These are phyloP conservation scores for Nakaseomyces uthaithaninus DNA, from an alignment of 1,139 yeast genomes.

Conservation along the genomic window DNA sequence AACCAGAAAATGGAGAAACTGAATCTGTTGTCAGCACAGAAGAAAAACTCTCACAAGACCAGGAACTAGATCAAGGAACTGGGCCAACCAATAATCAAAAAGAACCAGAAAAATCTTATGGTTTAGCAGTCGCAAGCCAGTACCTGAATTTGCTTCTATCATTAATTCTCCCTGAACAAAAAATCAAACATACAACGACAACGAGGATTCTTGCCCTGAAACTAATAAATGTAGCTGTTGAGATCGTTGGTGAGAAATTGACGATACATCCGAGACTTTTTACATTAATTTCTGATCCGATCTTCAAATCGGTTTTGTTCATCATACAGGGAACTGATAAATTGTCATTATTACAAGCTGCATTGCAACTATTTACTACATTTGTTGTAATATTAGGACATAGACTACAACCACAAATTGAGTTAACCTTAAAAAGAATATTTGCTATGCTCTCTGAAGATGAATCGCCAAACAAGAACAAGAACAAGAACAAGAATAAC, in stretches of 20 bases:
- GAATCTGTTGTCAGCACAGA: too few relatives aligned
- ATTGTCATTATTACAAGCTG: conserved; percentile 60
- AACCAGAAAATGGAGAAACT: too few relatives aligned
- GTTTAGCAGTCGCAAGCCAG: conserved; percentile 35
- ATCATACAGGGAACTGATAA: conserved; percentile 63
- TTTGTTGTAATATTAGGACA: conserved; percentile 52
- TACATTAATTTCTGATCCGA: conserved; percentile 63
- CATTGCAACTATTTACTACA: conserved; percentile 69
- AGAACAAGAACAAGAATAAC: conserved; percentile 10
- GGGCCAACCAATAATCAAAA: background rate
- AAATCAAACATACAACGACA: conserved; percentile 77
- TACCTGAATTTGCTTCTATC: conserved; percentile 67
- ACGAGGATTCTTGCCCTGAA: conserved; percentile 78
- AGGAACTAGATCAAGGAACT: background rate
- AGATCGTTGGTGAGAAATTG: conserved; percentile 66
- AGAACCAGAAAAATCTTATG: conserved; percentile 27
- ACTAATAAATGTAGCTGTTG: conserved; percentile 70
- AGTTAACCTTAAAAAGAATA: conserved; percentile 52
- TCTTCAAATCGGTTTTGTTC: conserved; percentile 76
- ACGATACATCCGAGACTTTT: conserved; percentile 60
- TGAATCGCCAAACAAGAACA: conserved; percentile 15
- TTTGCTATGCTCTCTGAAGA: conserved; percentile 47
- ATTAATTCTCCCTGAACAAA: conserved; percentile 74
- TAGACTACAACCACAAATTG: conserved; percentile 57
- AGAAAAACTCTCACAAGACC: too few relatives aligned